These are phyloP conservation scores for Phycomyces nitens DNA, from an alignment of 192 early-diverging fungal genomes.

Conservation along the genomic window DNA sequence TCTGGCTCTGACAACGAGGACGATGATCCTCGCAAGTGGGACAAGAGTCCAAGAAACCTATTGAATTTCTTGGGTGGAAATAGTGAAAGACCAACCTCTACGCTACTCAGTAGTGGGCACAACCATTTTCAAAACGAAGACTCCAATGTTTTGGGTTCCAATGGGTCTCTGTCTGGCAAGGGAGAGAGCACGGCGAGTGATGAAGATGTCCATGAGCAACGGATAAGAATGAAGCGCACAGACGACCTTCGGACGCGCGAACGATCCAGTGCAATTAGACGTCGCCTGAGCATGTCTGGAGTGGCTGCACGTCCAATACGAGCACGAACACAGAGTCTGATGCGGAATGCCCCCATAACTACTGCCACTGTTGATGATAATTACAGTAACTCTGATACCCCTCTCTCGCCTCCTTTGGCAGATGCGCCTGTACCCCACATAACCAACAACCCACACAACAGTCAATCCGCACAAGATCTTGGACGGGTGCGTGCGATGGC, in stretches of 20 bases:
- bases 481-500: not conserved
- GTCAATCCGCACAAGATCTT: slow-evolving; percentile 7
- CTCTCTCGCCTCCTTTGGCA: not conserved
- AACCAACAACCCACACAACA: not conserved
- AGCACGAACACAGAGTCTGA: slow-evolving; percentile 22
- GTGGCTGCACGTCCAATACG: slow-evolving; percentile 5
- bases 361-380: slow-evolving; percentile 8
- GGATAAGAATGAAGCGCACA: slow-evolving; percentile 28
- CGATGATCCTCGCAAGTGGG: slow-evolving; percentile 47
- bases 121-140: not conserved
- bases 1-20: slow-evolving; percentile 47
- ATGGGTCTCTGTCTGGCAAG: not conserved
- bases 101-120: not conserved
- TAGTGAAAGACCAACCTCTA: not conserved
- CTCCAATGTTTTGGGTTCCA: not conserved
- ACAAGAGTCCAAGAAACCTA: slow-evolving; percentile 33
- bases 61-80: slow-evolving; percentile 28
- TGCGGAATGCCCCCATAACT: slow-evolving; percentile 23
- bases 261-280: slow-evolving; percentile 40
- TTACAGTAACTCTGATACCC: not conserved
- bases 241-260: slow-evolving; percentile 52
- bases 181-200: slow-evolving; percentile 20
- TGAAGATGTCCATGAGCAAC: slow-evolving; percentile 34
- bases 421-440: not conserved
- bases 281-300: slow-evolving; percentile 43